A percentile compares a stretch with the other conserved stretches of the same genome.
phyloP scores from a whole-genome alignment of 208 protist species.

The Leishmania major region DNA sequence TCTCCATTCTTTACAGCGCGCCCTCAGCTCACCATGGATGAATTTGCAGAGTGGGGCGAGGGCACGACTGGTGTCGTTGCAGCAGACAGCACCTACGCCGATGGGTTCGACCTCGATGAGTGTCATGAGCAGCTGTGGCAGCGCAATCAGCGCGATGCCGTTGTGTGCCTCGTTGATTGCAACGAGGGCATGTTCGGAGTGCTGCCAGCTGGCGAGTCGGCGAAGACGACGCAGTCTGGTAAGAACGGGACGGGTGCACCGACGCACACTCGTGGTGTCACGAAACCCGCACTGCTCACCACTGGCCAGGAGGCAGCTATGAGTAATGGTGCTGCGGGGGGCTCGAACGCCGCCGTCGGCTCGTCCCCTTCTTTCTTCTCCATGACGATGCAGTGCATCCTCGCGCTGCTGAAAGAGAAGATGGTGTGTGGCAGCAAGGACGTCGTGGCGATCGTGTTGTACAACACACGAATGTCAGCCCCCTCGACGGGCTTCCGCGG shows the following conservation, averaged over 20 bases:
- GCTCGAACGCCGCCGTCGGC: neutral
- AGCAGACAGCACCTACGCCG: conserved; percentile 15
- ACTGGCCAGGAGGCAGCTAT: neutral
- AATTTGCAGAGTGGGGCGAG: conserved; percentile 61
- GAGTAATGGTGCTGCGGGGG: neutral
- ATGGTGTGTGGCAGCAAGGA: conserved; percentile 55
- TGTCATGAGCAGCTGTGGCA: conserved; percentile 17
- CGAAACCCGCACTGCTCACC: neutral
- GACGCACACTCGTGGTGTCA: neutral
- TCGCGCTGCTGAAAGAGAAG: conserved; percentile 67
- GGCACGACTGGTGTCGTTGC: conserved; percentile 28
- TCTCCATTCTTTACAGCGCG: neutral
- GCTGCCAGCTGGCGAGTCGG: neutral
- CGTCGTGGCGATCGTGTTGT: conserved; percentile 74
- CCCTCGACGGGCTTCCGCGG: conserved; percentile 55
- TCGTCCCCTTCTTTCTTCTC: conserved; percentile 28
- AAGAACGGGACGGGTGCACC: neutral
- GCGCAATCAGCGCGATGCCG: conserved; percentile 47
- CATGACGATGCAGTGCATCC: conserved; percentile 50
- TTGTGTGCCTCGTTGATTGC: conserved; percentile 85
- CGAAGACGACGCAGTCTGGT: neutral
- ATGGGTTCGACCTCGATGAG: conserved; percentile 25
- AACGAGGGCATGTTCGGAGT: conserved; percentile 55
- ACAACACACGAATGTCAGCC: conserved; percentile 48
- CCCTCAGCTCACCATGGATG: conserved; percentile 32